Evolutionary conservation across 495 filamentous ascomycete genomes (phyloP), one percentile per base, ranked within the genome.

Genomic region (Penicillium bovifimosum): DNA sequence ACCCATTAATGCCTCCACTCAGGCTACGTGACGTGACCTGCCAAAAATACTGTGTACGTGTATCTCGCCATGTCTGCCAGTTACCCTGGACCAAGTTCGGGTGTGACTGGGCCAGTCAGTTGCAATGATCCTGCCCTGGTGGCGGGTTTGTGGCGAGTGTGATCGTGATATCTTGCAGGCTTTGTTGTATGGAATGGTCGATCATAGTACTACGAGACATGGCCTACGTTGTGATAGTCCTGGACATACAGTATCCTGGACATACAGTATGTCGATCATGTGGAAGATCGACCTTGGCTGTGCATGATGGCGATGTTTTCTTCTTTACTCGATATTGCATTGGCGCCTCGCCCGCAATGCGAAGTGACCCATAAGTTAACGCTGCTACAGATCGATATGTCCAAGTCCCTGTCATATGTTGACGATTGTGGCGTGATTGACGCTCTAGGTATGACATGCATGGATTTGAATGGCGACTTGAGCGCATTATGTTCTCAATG

Each of bases 401-500:
- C 4, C 1, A 27, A 28, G 27, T 11, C 13, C 40, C 27, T 42
- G 41, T 7, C 17, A n/a, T 11, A 29, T 28, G 16, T 28, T 33
- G 27, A 20, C 18, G 24, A 35, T 32, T n/a, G 24, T 26, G 41
- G 41, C 29, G 10, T 50, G 20, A 47, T 42, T 50, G 47, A 39
- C 35, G 27, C 46, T 24, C 40, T 18, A 60, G 46, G 59, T 60
- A 62, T 62, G 62, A 60, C 59, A 62, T 65, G 59, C 62, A 65
- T 62, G 50, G 47, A 54, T 56, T 58, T 38, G 4, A 24, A 50
- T 41, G 39, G 42, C 16, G 42, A 35, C 17, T 28, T 48, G 48
- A 43, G 32, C 10, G 39, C 48, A 27, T 42, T 50, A 5, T 9
- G 4, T 34, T 14, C 14, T 32, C 8, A 20, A 28, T 42, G 48